Conservation (phyloP, 1,139 yeast genomes). For the Sugiyamaella paludigena region DNA sequence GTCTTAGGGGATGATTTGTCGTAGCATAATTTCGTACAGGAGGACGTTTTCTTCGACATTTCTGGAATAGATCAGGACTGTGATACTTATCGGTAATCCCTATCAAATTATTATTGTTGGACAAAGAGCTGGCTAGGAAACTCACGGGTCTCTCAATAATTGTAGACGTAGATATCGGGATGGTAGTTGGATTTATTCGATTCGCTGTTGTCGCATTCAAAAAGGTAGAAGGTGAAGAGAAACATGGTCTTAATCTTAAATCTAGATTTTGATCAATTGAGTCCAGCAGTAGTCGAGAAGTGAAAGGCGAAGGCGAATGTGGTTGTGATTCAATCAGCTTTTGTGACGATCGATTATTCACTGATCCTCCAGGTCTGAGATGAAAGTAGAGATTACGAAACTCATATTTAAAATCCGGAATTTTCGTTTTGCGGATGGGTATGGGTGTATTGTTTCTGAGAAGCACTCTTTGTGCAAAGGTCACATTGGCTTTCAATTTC, state of each 20-base stretch:
- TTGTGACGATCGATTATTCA: not conserved
- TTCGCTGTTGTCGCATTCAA: too few relatives aligned
- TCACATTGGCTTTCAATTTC: not conserved
- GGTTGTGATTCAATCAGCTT: not conserved
- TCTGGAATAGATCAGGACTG: slow-evolving; percentile 11
- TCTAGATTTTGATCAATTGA: too few relatives aligned
- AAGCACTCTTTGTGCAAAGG: slow-evolving; percentile 9
- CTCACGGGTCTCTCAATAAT: too few relatives aligned
- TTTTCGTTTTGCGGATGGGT: slow-evolving; percentile 3
- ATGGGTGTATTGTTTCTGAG: slow-evolving; percentile 3
- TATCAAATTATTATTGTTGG: too few relatives aligned
- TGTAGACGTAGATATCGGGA: too few relatives aligned
- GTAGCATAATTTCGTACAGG: slow-evolving; percentile 11
- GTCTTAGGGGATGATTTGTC: slow-evolving; percentile 14
- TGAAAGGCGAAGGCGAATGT: not conserved
- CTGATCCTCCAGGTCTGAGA: not conserved
- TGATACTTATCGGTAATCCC: slow-evolving; percentile 9
- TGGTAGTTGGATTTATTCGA: too few relatives aligned
- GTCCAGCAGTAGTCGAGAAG: too few relatives aligned
- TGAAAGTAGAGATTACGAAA: not conserved
- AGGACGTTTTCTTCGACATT: slow-evolving; percentile 4
- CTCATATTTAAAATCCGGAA: not conserved
- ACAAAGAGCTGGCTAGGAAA: too few relatives aligned
- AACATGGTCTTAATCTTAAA: too few relatives aligned
- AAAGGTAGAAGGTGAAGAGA: too few relatives aligned